Percentiles rank a stretch among this genome's conserved stretches.
phyloP scores from a whole-genome alignment of 306 rosid species.

The Vicia sativa region DNA sequence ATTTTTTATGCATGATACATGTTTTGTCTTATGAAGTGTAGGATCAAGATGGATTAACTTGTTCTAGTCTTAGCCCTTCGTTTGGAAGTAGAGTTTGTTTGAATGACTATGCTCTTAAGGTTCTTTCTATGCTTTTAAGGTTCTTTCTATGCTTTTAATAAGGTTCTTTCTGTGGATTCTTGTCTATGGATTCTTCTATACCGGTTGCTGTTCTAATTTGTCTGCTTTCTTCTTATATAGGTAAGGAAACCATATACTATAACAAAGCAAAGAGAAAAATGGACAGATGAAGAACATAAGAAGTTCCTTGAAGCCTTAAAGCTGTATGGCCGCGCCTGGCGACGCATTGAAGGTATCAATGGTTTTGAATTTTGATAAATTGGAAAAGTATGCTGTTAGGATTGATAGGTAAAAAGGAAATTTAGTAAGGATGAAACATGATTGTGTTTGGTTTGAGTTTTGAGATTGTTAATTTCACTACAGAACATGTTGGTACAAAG shows the following conservation, averaged over 20 bases:
- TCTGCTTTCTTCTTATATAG: conserved; percentile 41
- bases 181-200: conserved; percentile 2
- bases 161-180: too few relatives aligned
- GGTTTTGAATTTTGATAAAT: not conserved
- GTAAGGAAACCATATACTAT: conserved; percentile 81
- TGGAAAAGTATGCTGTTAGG: not conserved
- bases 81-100: conserved; percentile 45
- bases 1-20: conserved; percentile 8
- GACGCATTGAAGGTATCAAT: conserved; percentile 73
- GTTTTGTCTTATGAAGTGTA: conserved; percentile 37
- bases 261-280: conserved; percentile 79
- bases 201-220: not conserved
- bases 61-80: too few relatives aligned
- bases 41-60: conserved; percentile 61
- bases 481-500: conserved; percentile 85
- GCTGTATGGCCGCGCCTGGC: conserved; percentile 84
- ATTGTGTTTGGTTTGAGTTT: conserved; percentile 25
- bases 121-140: conserved; percentile 39
- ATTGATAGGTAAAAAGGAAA: not conserved
- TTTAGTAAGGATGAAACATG: conserved; percentile 22
- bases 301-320: conserved; percentile 84
- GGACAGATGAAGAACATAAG: conserved; percentile 88
- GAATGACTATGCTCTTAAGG: conserved; percentile 68
- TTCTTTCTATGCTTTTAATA: too few relatives aligned
- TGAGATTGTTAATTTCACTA: conserved; percentile 35